Evolutionary conservation across 352 stramenopile species (phyloP), one percentile per base, ranked within the genome.

Genomic region (Phytophthora citricola): DNA sequence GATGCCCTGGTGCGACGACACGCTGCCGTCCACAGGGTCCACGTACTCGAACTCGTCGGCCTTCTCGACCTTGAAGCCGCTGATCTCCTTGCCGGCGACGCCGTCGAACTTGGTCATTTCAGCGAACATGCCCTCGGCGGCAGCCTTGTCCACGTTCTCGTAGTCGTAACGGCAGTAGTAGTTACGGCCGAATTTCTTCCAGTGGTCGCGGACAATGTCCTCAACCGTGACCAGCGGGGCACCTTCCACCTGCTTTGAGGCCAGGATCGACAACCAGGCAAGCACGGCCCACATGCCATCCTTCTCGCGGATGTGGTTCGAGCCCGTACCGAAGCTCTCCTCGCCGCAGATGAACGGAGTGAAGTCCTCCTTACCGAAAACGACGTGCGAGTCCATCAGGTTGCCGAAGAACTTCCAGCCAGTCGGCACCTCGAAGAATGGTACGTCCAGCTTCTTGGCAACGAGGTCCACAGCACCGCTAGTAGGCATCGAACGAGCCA

Each of bases 391-490:
- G 79, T 98, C 96, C 98, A 99, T 99, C 26, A 99, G 81, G 83
- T 99, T 99, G 36, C 97, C 98, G 71, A 99, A 99, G 81, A 99
- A 99, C 85, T 99, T 99, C 98, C 98, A 99, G 50, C 98, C 98
- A 29, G 98, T 99, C 17, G 98, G 98, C 36, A 98, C 98, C 60
- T 98, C 96, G 75, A 99, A 99, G 53, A 96, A 93, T 14, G 90
- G 85, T 61, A 99, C 97, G 47, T 88, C 89, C 41, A 99, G 79
- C 71, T 97, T 97, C 76, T 97, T 89, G 6, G 97, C 97, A 36
- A 99, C 98, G 17, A 98, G 86, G 81, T 99, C 98, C 26, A 99
- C 87, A 27, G 98, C 98, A 34, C 92, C 96, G 41, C 92, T 98
- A 24, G 97, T 99, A 15, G 97, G 97, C 98, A 99, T 99, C 27